Percentiles rank a stretch among this genome's conserved stretches.
Evolutionary conservation across 306 rosid genomes (phyloP).

Genomic region (Purshia tridentata): DNA sequence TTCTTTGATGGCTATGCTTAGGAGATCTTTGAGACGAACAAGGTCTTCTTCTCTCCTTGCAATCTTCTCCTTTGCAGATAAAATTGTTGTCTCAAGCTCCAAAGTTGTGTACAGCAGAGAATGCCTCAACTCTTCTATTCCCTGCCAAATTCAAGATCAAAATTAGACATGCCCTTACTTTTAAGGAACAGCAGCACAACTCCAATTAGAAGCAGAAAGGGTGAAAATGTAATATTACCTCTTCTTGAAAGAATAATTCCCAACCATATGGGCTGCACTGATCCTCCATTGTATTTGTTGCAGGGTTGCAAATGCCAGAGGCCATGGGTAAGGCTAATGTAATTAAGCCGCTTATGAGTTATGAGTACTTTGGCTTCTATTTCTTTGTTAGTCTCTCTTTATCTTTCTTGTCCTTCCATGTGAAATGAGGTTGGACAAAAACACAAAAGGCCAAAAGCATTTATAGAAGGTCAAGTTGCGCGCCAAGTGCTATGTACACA

Average conservation of each 20-base stretch:
- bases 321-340: background rate
- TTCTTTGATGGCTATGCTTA: slow-evolving; percentile 57
- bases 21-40: slow-evolving; percentile 40
- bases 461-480: slow-evolving; percentile 24
- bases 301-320: slow-evolving; percentile 10
- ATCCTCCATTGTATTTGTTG: slow-evolving; percentile 53
- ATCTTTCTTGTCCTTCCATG: slow-evolving; percentile 25
- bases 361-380: slow-evolving; percentile 24
- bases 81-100: slow-evolving; percentile 73
- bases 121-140: slow-evolving; percentile 57
- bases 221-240: slow-evolving; percentile 27
- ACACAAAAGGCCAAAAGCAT: slow-evolving; percentile 44
- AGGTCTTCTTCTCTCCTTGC: slow-evolving; percentile 60
- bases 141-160: slow-evolving; percentile 42
- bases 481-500: slow-evolving; percentile 18
- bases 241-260: slow-evolving; percentile 63
- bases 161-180: background rate
- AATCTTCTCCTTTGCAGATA: slow-evolving; percentile 68
- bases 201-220: too few relatives aligned
- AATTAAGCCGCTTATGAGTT: too few relatives aligned
- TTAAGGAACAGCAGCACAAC: too few relatives aligned
- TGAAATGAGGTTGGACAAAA: slow-evolving; percentile 42
- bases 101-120: slow-evolving; percentile 58
- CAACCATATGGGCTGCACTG: slow-evolving; percentile 56
- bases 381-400: slow-evolving; percentile 13